Base-by-base conservation (phyloP, 2,329 filamentous ascomycete genomes). In the Metarhizium guizhouense region DNA sequence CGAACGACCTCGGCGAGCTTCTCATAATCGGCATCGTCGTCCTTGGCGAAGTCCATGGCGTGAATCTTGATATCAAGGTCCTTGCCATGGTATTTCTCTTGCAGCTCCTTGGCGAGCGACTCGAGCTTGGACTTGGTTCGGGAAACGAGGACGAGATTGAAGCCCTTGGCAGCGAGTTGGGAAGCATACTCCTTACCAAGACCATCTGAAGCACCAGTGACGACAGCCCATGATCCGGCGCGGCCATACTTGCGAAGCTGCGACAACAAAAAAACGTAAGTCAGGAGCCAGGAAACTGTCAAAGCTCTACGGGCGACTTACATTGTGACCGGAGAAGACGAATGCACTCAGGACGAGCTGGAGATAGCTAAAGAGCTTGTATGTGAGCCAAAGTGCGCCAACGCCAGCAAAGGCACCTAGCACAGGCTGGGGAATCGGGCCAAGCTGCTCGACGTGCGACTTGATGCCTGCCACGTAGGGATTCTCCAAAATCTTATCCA, bases 141-240 rank as follows among this genome's bases (percentile, higher is more conserved):
- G 49, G 94, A 97, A 59, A 99, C 86, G 63, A 99, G 89, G 59
- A 99, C 77, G 64, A 97, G 79, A 74, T 96, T 97, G 83, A 93
- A 99, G 65, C 92, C 92, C 70, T 94, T 92, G 59, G 83, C 78
- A 29, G 94, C 92, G 56, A 99, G 85, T 71, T 97, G 91, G 36
- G 87, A 80, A 42, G 93, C 90, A 70, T 90, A 99, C 75, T 99
- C 94, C 74, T 96, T 97, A 69, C 94, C 94, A 60, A 99, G 85
- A 61, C 94, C 95, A 72, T 99, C 94, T 11, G 92, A 96, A 53
- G 93, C 94, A 60, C 94, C 94, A 30, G 94, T 99, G 45, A 99
- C 82, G 55, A 99, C 83, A 36, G 90, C 94, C 92, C 93, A 99
- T 57, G 87, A 92, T 59, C 93, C 93, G 66, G 90, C 90, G 64